Conservation (phyloP, 371 early-diverging fungal species). For the Mortierella sp. region DNA sequence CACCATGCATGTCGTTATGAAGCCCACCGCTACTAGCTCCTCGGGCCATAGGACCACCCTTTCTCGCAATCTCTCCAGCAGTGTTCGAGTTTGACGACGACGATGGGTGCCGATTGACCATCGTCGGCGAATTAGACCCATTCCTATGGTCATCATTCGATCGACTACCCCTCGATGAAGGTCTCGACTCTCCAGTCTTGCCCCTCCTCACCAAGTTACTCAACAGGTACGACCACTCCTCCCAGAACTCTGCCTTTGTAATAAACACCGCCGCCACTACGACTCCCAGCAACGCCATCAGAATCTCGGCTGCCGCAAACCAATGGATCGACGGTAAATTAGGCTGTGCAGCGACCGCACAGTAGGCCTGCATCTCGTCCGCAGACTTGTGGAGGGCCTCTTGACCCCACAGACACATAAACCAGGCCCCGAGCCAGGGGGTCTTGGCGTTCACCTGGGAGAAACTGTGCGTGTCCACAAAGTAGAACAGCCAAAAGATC, state of each 20-base stretch:
- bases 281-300: slow-evolving; percentile 41
- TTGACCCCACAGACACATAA: slow-evolving; percentile 8
- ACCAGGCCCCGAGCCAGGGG: slow-evolving; percentile 25
- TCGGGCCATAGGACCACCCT: neutral
- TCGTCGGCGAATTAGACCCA: neutral
- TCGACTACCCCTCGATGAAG: slow-evolving; percentile 27
- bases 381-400: slow-evolving; percentile 10
- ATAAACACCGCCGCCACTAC: slow-evolving; percentile 38
- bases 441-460: slow-evolving; percentile 2
- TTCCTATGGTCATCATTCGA: slow-evolving; percentile 14
- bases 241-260: slow-evolving; percentile 51
- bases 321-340: slow-evolving; percentile 38
- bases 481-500: slow-evolving; percentile 54
- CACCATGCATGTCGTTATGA: neutral
- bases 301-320: slow-evolving; percentile 50
- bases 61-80: neutral
- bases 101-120: neutral
- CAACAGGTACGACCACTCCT: slow-evolving; percentile 42
- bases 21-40: neutral
- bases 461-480: slow-evolving; percentile 41
- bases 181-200: slow-evolving; percentile 21
- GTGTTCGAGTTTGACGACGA: neutral
- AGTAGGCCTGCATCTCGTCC: slow-evolving; percentile 33
- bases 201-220: slow-evolving; percentile 24
- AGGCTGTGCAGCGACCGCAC: slow-evolving; percentile 5